Conservation (phyloP, 306 rosid genomes). For the Psophocarpus tetragonolobus region DNA sequence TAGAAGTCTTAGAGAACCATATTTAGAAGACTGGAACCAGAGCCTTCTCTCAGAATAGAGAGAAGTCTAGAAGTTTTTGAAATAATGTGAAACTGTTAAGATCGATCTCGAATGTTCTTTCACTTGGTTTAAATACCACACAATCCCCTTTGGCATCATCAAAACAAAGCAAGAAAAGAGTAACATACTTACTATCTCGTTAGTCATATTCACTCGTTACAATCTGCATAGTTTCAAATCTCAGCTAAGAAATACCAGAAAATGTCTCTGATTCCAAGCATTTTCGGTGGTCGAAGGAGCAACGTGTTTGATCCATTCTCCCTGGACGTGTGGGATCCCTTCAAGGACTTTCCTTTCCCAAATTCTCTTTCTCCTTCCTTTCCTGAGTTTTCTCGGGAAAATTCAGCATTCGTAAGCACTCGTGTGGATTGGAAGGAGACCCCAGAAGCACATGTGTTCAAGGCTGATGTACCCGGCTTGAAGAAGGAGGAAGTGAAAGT, state of each 20-base stretch:
- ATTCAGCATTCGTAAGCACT: background rate
- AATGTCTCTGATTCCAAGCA: slow-evolving; percentile 31
- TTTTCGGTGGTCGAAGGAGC: slow-evolving; percentile 24
- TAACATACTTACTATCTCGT: background rate
- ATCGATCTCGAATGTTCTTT: no score
- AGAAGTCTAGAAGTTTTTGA: background rate
- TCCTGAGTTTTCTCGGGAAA: slow-evolving; percentile 15
- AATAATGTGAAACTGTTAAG: no score
- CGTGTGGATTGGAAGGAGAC: slow-evolving; percentile 39
- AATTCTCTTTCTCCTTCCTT: slow-evolving; percentile 2
- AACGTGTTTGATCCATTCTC: slow-evolving; percentile 27
- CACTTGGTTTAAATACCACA: background rate
- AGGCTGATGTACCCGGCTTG: background rate
- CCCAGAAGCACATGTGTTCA: slow-evolving; percentile 35
- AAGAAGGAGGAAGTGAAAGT: slow-evolving; percentile 33
- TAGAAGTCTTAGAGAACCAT: no score
- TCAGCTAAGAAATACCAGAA: background rate
- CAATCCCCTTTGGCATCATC: background rate
- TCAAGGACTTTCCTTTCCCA: slow-evolving; percentile 27
- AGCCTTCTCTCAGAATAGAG: background rate
- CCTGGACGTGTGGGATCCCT: slow-evolving; percentile 39
- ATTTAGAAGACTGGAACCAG: background rate
- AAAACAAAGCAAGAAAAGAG: background rate
- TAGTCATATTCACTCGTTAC: background rate
- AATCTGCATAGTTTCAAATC: background rate